Conservation (phyloP, 2,329 filamentous ascomycete species). For the Neophaeococcomyces mojaviensis region DNA sequence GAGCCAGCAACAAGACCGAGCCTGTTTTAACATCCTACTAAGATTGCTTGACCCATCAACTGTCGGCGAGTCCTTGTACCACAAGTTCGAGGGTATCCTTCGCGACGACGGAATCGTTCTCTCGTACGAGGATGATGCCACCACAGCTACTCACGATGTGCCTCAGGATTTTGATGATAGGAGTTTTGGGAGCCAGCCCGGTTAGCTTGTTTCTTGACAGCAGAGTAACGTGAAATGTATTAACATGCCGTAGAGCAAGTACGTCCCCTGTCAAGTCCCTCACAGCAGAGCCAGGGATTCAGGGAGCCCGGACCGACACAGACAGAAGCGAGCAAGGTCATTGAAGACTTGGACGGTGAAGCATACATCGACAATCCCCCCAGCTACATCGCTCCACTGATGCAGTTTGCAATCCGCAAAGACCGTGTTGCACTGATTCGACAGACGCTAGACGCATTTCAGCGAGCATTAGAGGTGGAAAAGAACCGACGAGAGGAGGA, state of each 20-base stretch:
- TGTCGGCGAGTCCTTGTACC: constrained; percentile 6
- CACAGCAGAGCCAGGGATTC: background rate
- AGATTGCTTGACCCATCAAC: constrained; percentile 4
- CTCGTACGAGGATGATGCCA: constrained; percentile 6
- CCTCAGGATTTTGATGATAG: background rate
- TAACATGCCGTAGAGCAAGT: background rate
- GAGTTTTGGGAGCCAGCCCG: background rate
- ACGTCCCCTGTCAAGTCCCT: background rate
- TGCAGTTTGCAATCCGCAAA: background rate
- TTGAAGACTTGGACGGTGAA: background rate
- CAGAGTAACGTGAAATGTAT: no score
- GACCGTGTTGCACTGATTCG: background rate
- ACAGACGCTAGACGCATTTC: constrained; percentile 4
- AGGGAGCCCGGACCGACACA: background rate
- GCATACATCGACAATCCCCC: constrained; percentile 3
- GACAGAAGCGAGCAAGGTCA: background rate
- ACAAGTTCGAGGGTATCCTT: constrained; percentile 8
- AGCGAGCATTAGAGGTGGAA: background rate
- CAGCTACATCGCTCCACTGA: background rate
- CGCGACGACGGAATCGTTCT: constrained; percentile 5
- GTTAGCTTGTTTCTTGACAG: no score
- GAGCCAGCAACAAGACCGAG: constrained; percentile 6
- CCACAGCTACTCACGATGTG: constrained; percentile 1
- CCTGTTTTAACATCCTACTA: constrained; percentile 5
- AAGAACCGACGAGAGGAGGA: constrained; percentile 1